These are phyloP conservation scores for Citrullus mucosospermus DNA, from an alignment of 306 rosid species.

Conservation along the genomic window DNA sequence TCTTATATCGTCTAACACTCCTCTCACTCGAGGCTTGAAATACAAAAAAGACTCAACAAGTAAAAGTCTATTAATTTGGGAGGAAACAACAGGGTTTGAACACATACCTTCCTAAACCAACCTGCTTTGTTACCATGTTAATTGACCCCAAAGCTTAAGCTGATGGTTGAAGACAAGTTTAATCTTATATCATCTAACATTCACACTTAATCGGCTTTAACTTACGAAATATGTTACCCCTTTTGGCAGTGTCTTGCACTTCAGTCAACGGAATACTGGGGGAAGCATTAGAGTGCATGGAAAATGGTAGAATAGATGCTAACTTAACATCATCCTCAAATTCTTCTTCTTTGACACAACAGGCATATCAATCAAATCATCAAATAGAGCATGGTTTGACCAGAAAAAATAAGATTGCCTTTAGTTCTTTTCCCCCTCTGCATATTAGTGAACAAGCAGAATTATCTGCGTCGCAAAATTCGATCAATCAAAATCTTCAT, in stretches of 20 bases:
- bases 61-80: no score
- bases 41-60: no score
- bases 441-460: slow-evolving; percentile 22
- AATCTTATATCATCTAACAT: no score
- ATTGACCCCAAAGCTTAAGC: no score
- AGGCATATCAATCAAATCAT: slow-evolving; percentile 7
- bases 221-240: neutral
- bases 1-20: no score
- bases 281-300: slow-evolving; percentile 20
- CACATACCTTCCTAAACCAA: no score
- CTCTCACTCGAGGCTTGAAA: no score
- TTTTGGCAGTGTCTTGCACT: slow-evolving; percentile 16
- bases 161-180: no score
- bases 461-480: slow-evolving; percentile 15
- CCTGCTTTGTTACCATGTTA: no score
- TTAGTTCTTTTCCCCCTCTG: slow-evolving; percentile 35
- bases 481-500: neutral
- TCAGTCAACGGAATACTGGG: slow-evolving; percentile 27
- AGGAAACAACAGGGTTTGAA: no score
- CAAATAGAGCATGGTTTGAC: slow-evolving; percentile 19
- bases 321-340: slow-evolving; percentile 12
- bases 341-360: slow-evolving; percentile 29
- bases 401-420: slow-evolving; percentile 19
- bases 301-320: slow-evolving; percentile 16
- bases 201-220: neutral